phyloP scores from a whole-genome alignment of 176 grass and related monocot species.

The Lolium multiflorum region DNA sequence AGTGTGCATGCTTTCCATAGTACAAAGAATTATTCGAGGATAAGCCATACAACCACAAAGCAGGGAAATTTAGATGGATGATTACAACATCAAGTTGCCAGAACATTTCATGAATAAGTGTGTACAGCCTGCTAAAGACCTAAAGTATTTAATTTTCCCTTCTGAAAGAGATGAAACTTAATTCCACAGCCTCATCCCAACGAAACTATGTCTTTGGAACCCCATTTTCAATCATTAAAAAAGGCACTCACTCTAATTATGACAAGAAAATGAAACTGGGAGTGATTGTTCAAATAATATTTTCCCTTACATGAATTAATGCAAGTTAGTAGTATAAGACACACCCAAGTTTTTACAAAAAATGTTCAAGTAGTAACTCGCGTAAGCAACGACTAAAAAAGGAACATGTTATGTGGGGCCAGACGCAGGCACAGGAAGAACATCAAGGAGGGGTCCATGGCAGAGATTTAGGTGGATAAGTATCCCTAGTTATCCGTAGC shows the following conservation, averaged over 20 bases:
- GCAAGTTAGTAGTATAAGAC: not conserved
- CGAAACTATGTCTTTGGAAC: not conserved
- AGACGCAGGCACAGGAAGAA: too few species aligned
- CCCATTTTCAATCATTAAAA: not conserved
- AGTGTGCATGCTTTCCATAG: not conserved
- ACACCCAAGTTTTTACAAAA: not conserved
- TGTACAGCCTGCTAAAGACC: not conserved
- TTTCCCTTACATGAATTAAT: not conserved
- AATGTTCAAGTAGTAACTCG: not conserved
- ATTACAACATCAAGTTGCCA: constrained; percentile 14
- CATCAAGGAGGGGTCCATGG: too few species aligned
- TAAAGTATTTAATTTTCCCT: constrained; percentile 11
- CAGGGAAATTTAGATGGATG: not conserved
- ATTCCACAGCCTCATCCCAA: not conserved
- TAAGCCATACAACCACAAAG: constrained; percentile 1
- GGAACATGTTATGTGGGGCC: too few species aligned
- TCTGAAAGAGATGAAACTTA: not conserved
- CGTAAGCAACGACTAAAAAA: not conserved
- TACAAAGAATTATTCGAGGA: not conserved
- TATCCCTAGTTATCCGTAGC: too few species aligned
- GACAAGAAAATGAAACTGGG: not conserved
- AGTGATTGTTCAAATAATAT: not conserved
- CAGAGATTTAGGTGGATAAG: too few species aligned
- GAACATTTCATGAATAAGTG: not conserved
- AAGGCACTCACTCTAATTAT: not conserved